These are phyloP conservation scores for Millerozyma acaciae DNA, from an alignment of 805 yeast genomes.

Conservation along the genomic window DNA sequence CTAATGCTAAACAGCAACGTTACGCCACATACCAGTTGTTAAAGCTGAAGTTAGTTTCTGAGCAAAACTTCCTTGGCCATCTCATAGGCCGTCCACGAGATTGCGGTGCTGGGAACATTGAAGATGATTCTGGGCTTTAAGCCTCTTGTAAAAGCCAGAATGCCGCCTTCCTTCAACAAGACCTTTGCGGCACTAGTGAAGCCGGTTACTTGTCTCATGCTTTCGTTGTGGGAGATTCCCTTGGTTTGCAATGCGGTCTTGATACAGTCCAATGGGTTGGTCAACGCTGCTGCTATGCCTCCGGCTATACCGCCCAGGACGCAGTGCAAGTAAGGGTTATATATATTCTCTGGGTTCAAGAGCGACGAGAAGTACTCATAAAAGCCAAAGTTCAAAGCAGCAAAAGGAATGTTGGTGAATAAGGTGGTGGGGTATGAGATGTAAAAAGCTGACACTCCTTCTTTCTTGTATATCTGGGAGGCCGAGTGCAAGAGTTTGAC, in stretches of 20 bases:
- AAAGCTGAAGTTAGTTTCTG: slow-evolving; percentile 13
- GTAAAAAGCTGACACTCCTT: slow-evolving; percentile 79
- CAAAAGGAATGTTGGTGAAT: slow-evolving; percentile 88
- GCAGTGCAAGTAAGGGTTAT: slow-evolving; percentile 91
- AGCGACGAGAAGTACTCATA: slow-evolving; percentile 80
- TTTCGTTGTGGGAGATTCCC: slow-evolving; percentile 47
- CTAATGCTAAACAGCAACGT: too few species aligned
- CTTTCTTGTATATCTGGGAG: slow-evolving; percentile 48
- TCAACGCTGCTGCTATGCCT: slow-evolving; percentile 89
- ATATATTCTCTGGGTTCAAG: slow-evolving; percentile 70
- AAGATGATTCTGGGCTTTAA: slow-evolving; percentile 86
- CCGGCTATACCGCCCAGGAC: slow-evolving; percentile 92
- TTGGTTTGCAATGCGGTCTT: slow-evolving; percentile 89
- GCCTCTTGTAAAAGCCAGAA: slow-evolving; percentile 74
- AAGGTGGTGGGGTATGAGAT: slow-evolving; percentile 93
- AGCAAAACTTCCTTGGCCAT: slow-evolving; percentile 80
- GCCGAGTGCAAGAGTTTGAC: slow-evolving; percentile 35
- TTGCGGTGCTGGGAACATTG: slow-evolving; percentile 94
- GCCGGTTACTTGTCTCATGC: slow-evolving; percentile 57
- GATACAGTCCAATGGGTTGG: slow-evolving; percentile 92
- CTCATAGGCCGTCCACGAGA: slow-evolving; percentile 96
- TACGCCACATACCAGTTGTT: too few species aligned
- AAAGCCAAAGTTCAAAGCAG: slow-evolving; percentile 89
- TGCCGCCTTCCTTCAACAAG: slow-evolving; percentile 58
- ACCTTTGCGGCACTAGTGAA: slow-evolving; percentile 67